Conservation (phyloP, 495 filamentous ascomycete genomes). For the Sporormia fimetaria region DNA sequence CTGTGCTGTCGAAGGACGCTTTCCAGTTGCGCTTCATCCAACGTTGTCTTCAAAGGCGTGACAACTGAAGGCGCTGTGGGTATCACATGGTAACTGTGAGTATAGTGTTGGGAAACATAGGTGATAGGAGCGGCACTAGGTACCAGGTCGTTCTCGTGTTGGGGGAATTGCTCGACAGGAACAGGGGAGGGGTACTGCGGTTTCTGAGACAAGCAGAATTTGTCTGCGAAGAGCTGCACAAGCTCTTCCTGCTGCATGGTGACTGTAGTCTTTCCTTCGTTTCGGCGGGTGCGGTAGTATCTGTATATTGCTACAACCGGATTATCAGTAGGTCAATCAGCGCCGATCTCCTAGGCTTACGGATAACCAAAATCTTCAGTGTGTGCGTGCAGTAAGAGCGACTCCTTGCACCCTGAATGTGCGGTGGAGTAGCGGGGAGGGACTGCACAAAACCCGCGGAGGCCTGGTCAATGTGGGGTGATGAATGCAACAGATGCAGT, state of each 20-base stretch:
- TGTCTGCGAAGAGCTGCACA: conserved; percentile 29
- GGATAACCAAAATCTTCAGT: no score
- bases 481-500: no score
- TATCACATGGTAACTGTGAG: conserved; percentile 27
- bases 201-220: conserved; percentile 26
- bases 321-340: conserved; percentile 26
- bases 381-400: no score
- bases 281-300: conserved; percentile 27
- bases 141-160: conserved; percentile 7
- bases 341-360: no score
- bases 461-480: no score
- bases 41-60: conserved; percentile 21
- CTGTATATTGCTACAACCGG: conserved; percentile 27
- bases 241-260: conserved; percentile 34
- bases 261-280: conserved; percentile 21
- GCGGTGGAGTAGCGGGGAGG: no score
- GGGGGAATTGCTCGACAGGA: conserved; percentile 11
- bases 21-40: conserved; percentile 23
- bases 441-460: no score
- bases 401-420: no score
- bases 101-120: conserved; percentile 34
- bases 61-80: conserved; percentile 27
- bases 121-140: conserved; percentile 21
- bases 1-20: conserved; percentile 26
- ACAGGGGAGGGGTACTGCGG: conserved; percentile 9